A percentile compares a stretch with the other conserved stretches of the same genome.
These are phyloP conservation scores for Sporisorium reilianum DNA, from an alignment of 1,284 basidiomycete species.

Conservation along the genomic window DNA sequence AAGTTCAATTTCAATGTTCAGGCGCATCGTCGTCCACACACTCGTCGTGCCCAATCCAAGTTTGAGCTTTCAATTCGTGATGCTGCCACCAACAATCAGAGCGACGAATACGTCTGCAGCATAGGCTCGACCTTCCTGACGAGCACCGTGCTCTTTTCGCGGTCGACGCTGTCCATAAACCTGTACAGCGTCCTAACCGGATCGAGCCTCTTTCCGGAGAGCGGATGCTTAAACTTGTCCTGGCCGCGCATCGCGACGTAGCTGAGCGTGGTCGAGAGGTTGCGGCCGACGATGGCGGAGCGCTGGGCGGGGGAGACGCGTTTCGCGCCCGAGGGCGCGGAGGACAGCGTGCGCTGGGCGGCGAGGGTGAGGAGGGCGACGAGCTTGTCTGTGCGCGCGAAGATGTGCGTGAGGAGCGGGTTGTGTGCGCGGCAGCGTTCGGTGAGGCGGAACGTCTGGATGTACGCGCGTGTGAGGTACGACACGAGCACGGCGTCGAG, in stretches of 20 bases:
- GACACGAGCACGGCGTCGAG: constrained; percentile 25
- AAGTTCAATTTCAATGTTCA: too few species aligned
- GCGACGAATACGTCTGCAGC: constrained; percentile 19
- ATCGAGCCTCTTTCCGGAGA: constrained; percentile 3
- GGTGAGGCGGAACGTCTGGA: constrained; percentile 22
- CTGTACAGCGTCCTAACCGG: constrained; percentile 23
- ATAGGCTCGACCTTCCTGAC: constrained; percentile 35
- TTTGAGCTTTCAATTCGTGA: not conserved
- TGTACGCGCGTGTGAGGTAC: constrained; percentile 25
- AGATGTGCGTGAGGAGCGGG: constrained; percentile 22
- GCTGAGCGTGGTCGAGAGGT: constrained; percentile 7
- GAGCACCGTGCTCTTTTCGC: constrained; percentile 2
- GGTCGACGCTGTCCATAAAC: constrained; percentile 25
- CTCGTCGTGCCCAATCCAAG: not conserved
- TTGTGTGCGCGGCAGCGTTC: constrained; percentile 4
- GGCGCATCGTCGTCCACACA: not conserved
- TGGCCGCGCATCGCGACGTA: constrained; percentile 28
- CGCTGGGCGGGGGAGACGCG: not conserved
- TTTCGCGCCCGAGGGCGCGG: not conserved
- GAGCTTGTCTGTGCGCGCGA: constrained; percentile 13
- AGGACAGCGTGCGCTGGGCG: constrained; percentile 5
- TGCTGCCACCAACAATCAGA: too few species aligned
- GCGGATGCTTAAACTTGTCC: constrained; percentile 1
- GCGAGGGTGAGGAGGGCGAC: constrained; percentile 24
- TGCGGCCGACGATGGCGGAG: not conserved